Conservation (phyloP, 805 yeast genomes). For the Wickerhamia fluorescens region DNA sequence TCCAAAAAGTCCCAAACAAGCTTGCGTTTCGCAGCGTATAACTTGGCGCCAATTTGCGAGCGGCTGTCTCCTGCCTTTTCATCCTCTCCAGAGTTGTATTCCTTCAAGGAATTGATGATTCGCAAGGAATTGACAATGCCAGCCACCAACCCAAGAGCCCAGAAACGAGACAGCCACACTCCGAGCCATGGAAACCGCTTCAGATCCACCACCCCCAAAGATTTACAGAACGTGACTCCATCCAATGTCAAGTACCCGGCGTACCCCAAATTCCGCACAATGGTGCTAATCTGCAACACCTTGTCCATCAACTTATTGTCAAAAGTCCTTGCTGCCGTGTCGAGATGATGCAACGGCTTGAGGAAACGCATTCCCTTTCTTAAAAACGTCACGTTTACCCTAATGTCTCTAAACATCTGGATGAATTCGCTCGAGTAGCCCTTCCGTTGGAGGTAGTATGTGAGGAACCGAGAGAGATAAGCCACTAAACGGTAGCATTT, state of each 20-base stretch:
- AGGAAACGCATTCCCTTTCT: conserved; percentile 82
- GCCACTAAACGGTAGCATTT: conserved; percentile 74
- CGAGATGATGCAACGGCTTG: conserved; percentile 70
- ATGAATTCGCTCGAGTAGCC: conserved; percentile 47
- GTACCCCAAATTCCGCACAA: conserved; percentile 53
- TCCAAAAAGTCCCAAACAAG: conserved; percentile 75
- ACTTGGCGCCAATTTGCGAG: conserved; percentile 33
- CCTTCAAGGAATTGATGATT: conserved; percentile 36
- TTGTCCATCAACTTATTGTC: conserved; percentile 68
- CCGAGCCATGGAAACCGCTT: conserved; percentile 44
- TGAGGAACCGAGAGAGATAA: conserved; percentile 68
- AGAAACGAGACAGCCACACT: conserved; percentile 58
- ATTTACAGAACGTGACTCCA: conserved; percentile 53
- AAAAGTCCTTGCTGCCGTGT: conserved; percentile 58
- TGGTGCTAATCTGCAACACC: conserved; percentile 44
- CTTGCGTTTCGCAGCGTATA: conserved; percentile 49
- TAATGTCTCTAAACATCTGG: conserved; percentile 46
- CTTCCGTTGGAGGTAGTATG: conserved; percentile 51
- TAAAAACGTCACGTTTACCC: conserved; percentile 55
- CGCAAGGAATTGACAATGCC: conserved; percentile 52
- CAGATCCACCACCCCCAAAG: conserved; percentile 47
- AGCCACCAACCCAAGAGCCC: conserved; percentile 67
- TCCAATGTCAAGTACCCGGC: conserved; percentile 60
- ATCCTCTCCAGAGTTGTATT: conserved; percentile 4
- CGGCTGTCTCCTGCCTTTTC: conserved; percentile 25